Percentiles rank a stretch among this genome's conserved stretches.
Conservation (phyloP, 805 yeast genomes). For the Priceomyces melissophilus region DNA sequence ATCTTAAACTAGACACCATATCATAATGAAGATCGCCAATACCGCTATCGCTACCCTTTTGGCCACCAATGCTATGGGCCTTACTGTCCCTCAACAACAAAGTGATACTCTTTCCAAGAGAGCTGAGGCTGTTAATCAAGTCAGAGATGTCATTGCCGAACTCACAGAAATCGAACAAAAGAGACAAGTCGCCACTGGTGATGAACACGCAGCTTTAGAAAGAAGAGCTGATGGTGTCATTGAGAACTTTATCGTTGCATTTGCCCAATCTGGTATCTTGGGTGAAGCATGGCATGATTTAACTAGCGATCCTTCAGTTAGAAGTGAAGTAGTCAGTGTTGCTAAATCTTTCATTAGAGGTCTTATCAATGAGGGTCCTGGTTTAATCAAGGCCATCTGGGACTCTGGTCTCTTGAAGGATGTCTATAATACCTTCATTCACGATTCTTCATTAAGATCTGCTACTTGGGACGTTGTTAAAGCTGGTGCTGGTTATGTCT, state of each 20-base stretch:
- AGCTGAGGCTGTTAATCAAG: slow-evolving; percentile 17
- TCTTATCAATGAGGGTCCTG: slow-evolving; percentile 37
- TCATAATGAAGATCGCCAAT: slow-evolving; percentile 38
- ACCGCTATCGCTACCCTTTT: slow-evolving; percentile 38
- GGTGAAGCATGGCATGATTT: slow-evolving; percentile 32
- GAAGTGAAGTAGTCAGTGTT: slow-evolving; percentile 21
- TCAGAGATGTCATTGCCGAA: slow-evolving; percentile 13
- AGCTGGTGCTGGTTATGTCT: slow-evolving; percentile 12
- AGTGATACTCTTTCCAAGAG: slow-evolving; percentile 29
- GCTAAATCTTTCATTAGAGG: slow-evolving; percentile 29
- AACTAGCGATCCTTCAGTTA: slow-evolving; percentile 30
- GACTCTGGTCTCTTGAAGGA: slow-evolving; percentile 37
- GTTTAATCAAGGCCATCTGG: slow-evolving; percentile 38
- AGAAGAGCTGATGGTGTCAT: slow-evolving; percentile 36
- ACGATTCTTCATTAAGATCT: slow-evolving; percentile 30
- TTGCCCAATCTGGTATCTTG: slow-evolving; percentile 36
- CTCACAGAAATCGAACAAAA: slow-evolving; percentile 31
- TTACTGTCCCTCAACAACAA: slow-evolving; percentile 30
- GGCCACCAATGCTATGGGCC: slow-evolving; percentile 34
- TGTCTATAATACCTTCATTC: slow-evolving; percentile 26
- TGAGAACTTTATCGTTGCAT: slow-evolving; percentile 33
- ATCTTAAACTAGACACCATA: not conserved
- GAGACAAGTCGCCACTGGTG: slow-evolving; percentile 29
- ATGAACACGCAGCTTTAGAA: slow-evolving; percentile 22
- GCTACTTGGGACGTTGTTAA: slow-evolving; percentile 33